These are phyloP conservation scores for Phaeosphaeriaceae sp. DNA, from an alignment of 2,329 filamentous ascomycete species.

Conservation along the genomic window DNA sequence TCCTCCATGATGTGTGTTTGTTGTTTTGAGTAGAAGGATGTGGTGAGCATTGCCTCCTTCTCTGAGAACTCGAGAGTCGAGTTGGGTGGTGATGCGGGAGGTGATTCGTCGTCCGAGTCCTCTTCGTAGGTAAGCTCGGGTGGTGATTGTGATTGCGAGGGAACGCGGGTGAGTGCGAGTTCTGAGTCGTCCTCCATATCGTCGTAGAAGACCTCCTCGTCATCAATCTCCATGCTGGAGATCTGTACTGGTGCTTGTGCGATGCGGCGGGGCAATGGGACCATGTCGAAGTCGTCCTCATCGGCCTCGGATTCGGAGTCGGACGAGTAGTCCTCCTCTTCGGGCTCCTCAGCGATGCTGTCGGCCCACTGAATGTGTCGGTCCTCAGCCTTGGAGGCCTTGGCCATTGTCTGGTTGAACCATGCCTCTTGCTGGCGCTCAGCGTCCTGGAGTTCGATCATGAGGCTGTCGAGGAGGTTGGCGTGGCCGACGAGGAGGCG, in stretches of 20 bases:
- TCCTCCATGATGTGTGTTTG: constrained; percentile 47
- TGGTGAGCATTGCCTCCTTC: constrained; percentile 57
- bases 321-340: constrained; percentile 68
- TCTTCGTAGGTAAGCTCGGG: constrained; percentile 59
- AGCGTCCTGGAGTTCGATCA: constrained; percentile 89
- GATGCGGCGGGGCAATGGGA: constrained; percentile 51
- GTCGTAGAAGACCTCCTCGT: constrained; percentile 55
- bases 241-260: constrained; percentile 51
- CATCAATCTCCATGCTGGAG: constrained; percentile 52
- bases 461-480: constrained; percentile 95
- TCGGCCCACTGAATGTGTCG: constrained; percentile 90
- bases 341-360: constrained; percentile 72
- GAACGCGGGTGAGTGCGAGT: constrained; percentile 54
- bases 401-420: constrained; percentile 95
- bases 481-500: constrained; percentile 95
- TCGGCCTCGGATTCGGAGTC: constrained; percentile 61
- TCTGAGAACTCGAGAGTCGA: constrained; percentile 54
- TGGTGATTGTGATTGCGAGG: constrained; percentile 54
- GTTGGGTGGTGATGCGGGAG: constrained; percentile 56
- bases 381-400: constrained; percentile 69
- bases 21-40: constrained; percentile 53
- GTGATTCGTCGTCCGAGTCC: constrained; percentile 58
- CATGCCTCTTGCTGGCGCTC: constrained; percentile 95
- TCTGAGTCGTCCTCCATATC: constrained; percentile 56
- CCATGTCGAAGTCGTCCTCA: constrained; percentile 57